Percentiles rank a stretch among this genome's conserved stretches.
These are phyloP conservation scores for Combretum micranthum DNA, from an alignment of 345 rosid genomes.

Conservation along the genomic window DNA sequence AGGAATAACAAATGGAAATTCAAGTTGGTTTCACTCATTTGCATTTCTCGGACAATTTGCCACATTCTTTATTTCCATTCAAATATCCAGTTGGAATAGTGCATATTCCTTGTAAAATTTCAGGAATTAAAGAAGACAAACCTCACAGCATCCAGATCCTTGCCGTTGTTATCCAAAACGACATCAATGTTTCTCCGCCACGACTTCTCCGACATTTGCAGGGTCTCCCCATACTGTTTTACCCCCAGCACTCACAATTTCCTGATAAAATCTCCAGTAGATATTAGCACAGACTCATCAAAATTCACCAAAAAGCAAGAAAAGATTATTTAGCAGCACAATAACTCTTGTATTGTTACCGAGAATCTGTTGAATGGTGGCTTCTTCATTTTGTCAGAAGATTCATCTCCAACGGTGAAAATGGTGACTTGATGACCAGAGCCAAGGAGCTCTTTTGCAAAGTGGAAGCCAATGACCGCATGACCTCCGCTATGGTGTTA, in stretches of 20 bases:
- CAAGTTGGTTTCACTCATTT: too few relatives aligned
- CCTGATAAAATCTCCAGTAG: conserved; percentile 29
- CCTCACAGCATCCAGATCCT: conserved; percentile 78
- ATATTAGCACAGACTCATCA: background rate
- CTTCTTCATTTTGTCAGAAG: conserved; percentile 89
- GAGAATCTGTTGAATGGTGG: conserved; percentile 85
- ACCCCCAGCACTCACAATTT: conserved; percentile 82
- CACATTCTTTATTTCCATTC: too few relatives aligned
- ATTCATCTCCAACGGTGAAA: conserved; percentile 76
- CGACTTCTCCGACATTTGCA: conserved; percentile 49
- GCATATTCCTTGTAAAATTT: background rate
- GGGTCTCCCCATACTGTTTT: conserved; percentile 92
- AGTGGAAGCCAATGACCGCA: conserved; percentile 83
- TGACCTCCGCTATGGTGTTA: conserved; percentile 84
- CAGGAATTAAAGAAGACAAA: conserved; percentile 19
- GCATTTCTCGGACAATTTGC: too few relatives aligned
- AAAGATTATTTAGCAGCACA: background rate
- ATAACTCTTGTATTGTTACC: conserved; percentile 22
- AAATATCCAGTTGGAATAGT: too few relatives aligned
- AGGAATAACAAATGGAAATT: too few relatives aligned
- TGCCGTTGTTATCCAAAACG: conserved; percentile 94
- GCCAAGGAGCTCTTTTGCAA: conserved; percentile 78
- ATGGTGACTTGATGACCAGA: conserved; percentile 72
- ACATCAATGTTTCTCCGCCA: conserved; percentile 70
- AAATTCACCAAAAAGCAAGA: background rate